Conservation (phyloP, 2,329 filamentous ascomycete genomes). For the Stagonosporopsis rhizophila region DNA sequence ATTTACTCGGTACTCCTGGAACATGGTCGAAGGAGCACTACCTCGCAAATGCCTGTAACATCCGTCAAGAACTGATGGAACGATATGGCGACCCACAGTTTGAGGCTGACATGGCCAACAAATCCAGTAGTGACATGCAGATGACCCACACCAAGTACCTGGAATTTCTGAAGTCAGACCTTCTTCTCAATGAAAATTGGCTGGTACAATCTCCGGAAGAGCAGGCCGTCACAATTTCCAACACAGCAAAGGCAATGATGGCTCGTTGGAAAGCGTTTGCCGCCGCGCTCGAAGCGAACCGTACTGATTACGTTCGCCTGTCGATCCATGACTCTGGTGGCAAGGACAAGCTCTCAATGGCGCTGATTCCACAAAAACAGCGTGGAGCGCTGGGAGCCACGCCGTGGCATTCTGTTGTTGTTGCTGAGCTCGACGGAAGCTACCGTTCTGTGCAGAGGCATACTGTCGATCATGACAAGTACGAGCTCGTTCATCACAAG, state of each 20-base stretch:
- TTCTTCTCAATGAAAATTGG: constrained; percentile 27
- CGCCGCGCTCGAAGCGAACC: constrained; percentile 28
- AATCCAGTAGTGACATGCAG: constrained; percentile 34
- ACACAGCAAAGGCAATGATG: constrained; percentile 44
- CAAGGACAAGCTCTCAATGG: constrained; percentile 40
- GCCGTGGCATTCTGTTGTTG: constrained; percentile 36
- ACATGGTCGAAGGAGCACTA: constrained; percentile 32
- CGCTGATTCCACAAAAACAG: constrained; percentile 33
- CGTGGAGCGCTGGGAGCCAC: constrained; percentile 31
- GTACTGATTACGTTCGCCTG: constrained; percentile 35
- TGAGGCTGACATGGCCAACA: constrained; percentile 41
- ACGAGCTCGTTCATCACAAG: constrained; percentile 31
- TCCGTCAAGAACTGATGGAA: constrained; percentile 34
- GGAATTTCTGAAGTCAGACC: constrained; percentile 36
- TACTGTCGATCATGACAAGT: constrained; percentile 25
- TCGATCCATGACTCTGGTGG: constrained; percentile 44
- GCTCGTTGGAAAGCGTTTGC: constrained; percentile 38
- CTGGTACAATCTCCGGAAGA: constrained; percentile 25
- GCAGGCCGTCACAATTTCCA: constrained; percentile 28
- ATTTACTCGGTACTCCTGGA: constrained; percentile 26
- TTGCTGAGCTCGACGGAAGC: constrained; percentile 30
- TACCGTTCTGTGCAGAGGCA: constrained; percentile 29
- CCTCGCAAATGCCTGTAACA: constrained; percentile 30
- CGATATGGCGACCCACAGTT: constrained; percentile 35
- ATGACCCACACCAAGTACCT: constrained; percentile 41